Conservation (phyloP, 495 filamentous ascomycete species). For the Hypoxylon rickii region DNA sequence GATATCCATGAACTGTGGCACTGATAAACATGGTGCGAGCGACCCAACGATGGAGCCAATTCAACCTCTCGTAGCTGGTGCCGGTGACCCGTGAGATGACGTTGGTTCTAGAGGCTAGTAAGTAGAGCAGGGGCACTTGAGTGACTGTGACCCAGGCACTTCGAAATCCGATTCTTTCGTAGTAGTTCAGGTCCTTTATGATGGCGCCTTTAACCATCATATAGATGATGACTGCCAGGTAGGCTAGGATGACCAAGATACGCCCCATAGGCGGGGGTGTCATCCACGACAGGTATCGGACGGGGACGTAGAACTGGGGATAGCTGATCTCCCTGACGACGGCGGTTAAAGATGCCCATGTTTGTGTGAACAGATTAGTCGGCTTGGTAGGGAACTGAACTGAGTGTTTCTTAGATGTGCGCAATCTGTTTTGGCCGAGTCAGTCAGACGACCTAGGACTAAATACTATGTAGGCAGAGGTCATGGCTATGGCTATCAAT, state of each 20-base stretch:
- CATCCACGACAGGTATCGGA: conserved; percentile 52
- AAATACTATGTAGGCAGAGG: no score
- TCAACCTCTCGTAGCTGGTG: conserved; percentile 73
- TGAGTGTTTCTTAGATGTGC: conserved; percentile 42
- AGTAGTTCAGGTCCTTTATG: conserved; percentile 51
- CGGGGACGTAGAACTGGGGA: conserved; percentile 61
- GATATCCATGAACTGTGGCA: conserved; percentile 72
- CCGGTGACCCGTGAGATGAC: conserved; percentile 71
- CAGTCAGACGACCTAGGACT: no score
- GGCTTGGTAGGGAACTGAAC: conserved; percentile 66
- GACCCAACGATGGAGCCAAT: conserved; percentile 85
- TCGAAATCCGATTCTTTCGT: conserved; percentile 76
- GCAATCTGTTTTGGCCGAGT: no score
- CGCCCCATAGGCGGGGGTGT: conserved; percentile 63
- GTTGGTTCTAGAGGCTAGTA: conserved; percentile 79
- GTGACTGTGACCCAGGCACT: conserved; percentile 75
- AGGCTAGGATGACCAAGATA: conserved; percentile 55
- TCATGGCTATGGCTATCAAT: neutral
- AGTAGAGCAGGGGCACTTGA: conserved; percentile 82
- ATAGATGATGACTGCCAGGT: conserved; percentile 62
- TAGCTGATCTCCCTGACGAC: conserved; percentile 68
- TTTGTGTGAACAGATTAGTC: conserved; percentile 55
- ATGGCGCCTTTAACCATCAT: conserved; percentile 58
- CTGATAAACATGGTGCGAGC: conserved; percentile 75
- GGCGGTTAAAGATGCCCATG: conserved; percentile 71